These are phyloP conservation scores for Capsicum baccatum DNA, from an alignment of 257 asterid genomes.

Conservation along the genomic window DNA sequence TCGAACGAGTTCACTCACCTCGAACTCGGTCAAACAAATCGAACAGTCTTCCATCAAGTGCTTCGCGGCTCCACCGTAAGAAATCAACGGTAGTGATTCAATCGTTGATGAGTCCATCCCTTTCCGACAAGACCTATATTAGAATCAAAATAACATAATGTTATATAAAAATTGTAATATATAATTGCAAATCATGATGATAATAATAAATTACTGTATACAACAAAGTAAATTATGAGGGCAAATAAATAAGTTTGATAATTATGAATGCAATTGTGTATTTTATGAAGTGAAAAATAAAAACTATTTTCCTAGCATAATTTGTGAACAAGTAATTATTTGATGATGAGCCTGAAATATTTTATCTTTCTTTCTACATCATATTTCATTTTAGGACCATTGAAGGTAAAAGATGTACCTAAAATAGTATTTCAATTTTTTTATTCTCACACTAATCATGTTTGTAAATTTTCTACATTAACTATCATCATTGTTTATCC, in stretches of 20 bases:
- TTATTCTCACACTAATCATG: too few relatives aligned
- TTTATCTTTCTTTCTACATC: too few relatives aligned
- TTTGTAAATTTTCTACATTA: too few relatives aligned
- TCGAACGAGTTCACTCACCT: slow-evolving; percentile 57
- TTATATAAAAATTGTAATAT: background rate
- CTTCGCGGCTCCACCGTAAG: slow-evolving; percentile 53
- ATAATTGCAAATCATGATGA: background rate
- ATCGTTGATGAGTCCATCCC: slow-evolving; percentile 56
- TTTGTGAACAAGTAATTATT: background rate
- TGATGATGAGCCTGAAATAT: background rate
- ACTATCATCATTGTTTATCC: too few relatives aligned
- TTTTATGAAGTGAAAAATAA: too few relatives aligned
- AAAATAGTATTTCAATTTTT: too few relatives aligned
- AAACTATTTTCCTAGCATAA: background rate
- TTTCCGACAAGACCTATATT: background rate
- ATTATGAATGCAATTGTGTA: too few relatives aligned
- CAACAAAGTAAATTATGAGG: too few relatives aligned
- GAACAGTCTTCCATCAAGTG: slow-evolving; percentile 64
- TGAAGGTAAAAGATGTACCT: too few relatives aligned
- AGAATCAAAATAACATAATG: background rate
- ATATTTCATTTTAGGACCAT: too few relatives aligned
- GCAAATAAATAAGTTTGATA: too few relatives aligned
- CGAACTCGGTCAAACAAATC: slow-evolving; percentile 71
- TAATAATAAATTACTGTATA: too few relatives aligned
- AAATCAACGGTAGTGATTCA: slow-evolving; percentile 54